phyloP scores from a whole-genome alignment of 306 rosid genomes.

The Alnus rubra region DNA sequence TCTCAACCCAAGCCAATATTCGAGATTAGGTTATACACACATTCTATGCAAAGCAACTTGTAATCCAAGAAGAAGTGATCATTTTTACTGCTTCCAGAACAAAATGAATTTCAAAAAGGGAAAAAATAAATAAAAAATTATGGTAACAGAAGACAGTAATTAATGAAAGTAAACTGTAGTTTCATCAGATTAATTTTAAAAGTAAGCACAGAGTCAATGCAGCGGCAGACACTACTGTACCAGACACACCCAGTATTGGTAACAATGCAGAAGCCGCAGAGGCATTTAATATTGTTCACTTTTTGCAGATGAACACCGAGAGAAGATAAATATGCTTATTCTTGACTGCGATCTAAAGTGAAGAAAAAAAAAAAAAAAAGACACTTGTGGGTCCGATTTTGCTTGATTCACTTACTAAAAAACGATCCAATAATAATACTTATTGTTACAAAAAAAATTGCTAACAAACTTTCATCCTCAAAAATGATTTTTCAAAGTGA shows the following conservation, averaged over 20 bases:
- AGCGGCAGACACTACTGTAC: neutral
- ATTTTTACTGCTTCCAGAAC: neutral
- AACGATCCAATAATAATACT: neutral
- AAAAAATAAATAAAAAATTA: neutral
- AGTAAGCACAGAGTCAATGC: neutral
- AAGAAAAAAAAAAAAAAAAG: neutral
- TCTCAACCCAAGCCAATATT: too few species aligned
- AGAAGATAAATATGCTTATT: neutral
- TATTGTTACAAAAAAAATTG: too few species aligned
- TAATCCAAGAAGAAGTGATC: neutral
- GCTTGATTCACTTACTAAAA: too few species aligned
- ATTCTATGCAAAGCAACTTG: too few species aligned
- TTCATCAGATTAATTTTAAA: neutral
- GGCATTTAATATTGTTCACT: neutral
- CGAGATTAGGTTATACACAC: too few species aligned
- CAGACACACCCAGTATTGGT: neutral
- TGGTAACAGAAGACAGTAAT: neutral
- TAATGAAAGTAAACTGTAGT: constrained; percentile 6
- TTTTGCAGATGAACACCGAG: neutral
- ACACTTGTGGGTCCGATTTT: neutral
- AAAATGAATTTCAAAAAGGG: neutral
- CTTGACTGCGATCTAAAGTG: neutral
- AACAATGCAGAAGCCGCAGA: neutral
- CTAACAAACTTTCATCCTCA: neutral
- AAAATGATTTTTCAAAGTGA: neutral